These are phyloP conservation scores for Neurospora sp. DNA, from an alignment of 495 filamentous ascomycete genomes.

Conservation along the genomic window DNA sequence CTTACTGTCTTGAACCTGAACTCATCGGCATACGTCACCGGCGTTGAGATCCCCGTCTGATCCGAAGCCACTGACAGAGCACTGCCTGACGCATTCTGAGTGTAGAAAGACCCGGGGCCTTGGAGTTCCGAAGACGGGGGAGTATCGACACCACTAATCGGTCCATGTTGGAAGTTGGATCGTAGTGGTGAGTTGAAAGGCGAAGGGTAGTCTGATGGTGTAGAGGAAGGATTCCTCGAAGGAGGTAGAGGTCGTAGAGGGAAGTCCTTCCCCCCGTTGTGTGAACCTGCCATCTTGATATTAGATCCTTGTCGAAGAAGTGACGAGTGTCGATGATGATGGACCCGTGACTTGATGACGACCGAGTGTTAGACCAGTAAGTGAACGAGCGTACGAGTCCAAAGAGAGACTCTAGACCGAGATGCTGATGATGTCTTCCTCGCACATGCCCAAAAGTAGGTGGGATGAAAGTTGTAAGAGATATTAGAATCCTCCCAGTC, in stretches of 20 bases:
- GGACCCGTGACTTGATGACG: neutral
- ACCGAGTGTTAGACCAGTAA: neutral
- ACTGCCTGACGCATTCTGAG: neutral
- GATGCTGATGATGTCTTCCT: neutral
- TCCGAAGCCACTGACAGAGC: conserved; percentile 1
- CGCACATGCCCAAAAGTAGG: neutral
- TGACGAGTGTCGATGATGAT: neutral
- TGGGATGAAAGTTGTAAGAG: neutral
- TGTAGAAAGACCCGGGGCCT: neutral
- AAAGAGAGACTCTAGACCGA: neutral
- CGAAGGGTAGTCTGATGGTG: conserved; percentile 1
- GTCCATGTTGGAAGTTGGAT: neutral
- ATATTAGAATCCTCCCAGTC: neutral
- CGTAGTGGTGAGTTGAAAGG: neutral
- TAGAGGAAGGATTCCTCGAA: conserved; percentile 1
- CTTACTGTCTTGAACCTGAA: conserved; percentile 9
- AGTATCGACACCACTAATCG: neutral
- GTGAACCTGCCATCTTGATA: neutral
- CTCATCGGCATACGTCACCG: conserved; percentile 3
- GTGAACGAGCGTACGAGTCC: neutral
- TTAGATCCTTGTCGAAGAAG: neutral
- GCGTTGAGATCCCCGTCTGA: neutral
- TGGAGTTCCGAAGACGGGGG: neutral
- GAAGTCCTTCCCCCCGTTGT: conserved; percentile 2
- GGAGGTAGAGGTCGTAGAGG: conserved; percentile 1